Evolutionary conservation across 352 stramenopile species (phyloP).

Genomic region (Phytophthora kernoviae): DNA sequence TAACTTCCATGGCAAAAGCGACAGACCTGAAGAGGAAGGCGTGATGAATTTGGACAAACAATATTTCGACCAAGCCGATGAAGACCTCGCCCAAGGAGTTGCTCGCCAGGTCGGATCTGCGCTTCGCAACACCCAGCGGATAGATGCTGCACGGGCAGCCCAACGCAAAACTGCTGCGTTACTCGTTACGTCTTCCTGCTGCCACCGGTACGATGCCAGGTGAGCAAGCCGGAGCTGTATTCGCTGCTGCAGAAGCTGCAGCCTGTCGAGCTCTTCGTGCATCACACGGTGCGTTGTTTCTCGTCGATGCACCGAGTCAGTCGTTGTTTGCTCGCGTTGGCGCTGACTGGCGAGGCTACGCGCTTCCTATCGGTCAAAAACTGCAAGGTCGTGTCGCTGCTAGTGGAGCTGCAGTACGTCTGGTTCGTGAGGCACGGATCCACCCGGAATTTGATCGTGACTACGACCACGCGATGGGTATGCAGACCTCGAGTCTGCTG

Average conservation of each 20-base stretch:
- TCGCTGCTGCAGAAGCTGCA: constrained; percentile 34
- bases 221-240: constrained; percentile 37
- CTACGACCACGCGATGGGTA: constrained; percentile 65
- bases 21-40: neutral
- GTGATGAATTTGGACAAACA: constrained; percentile 44
- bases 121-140: constrained; percentile 68
- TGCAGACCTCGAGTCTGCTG: constrained; percentile 69
- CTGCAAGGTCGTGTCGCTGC: constrained; percentile 73
- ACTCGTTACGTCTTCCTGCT: constrained; percentile 35
- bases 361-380: constrained; percentile 67
- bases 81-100: constrained; percentile 66
- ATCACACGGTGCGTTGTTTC: constrained; percentile 69
- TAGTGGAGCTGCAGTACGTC: constrained; percentile 57
- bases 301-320: constrained; percentile 76
- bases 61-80: constrained; percentile 77
- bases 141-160: constrained; percentile 58
- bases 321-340: constrained; percentile 70
- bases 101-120: constrained; percentile 72
- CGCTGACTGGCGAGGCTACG: constrained; percentile 73
- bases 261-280: constrained; percentile 31
- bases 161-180: constrained; percentile 71
- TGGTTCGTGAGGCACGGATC: constrained; percentile 52
- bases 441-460: constrained; percentile 72
- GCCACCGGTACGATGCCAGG: constrained; percentile 34
- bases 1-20: neutral